A percentile compares a stretch with the other conserved stretches of the same genome.
These are phyloP conservation scores for Theileria equi DNA, from an alignment of 169 alveolate species.

Conservation along the genomic window DNA sequence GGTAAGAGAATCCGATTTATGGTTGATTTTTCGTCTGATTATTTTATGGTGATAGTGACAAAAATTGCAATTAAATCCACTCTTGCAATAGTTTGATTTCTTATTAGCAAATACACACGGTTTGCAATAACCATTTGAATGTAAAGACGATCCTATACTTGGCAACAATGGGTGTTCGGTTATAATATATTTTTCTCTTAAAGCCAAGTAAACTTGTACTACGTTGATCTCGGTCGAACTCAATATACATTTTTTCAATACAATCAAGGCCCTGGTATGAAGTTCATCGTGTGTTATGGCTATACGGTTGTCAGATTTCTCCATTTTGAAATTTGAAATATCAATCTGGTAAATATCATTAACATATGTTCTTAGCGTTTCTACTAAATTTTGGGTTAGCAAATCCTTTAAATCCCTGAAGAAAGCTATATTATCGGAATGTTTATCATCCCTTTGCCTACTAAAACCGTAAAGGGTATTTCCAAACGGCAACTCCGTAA, in stretches of 20 bases:
- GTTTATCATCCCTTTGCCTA: no score
- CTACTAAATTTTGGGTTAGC: constrained; percentile 45
- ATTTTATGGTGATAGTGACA: constrained; percentile 73
- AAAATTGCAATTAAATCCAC: constrained; percentile 66
- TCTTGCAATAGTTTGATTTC: constrained; percentile 68
- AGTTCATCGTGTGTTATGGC: constrained; percentile 14
- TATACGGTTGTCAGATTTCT: not conserved
- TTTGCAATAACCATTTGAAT: constrained; percentile 70
- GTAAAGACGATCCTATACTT: constrained; percentile 70
- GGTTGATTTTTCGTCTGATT: constrained; percentile 18
- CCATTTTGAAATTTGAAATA: not conserved
- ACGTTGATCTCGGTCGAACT: constrained; percentile 44
- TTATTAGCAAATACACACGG: constrained; percentile 78
- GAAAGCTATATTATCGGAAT: constrained; percentile 1
- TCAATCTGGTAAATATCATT: constrained; percentile 37
- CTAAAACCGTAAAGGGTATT: no score
- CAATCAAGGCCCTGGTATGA: constrained; percentile 35
- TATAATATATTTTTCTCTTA: constrained; percentile 39
- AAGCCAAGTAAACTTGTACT: constrained; percentile 38
- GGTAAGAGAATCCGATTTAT: not conserved
- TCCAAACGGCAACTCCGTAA: no score
- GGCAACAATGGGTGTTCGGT: constrained; percentile 20
- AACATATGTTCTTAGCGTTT: constrained; percentile 19
- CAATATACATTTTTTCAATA: constrained; percentile 27
- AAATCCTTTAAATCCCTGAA: constrained; percentile 37